phyloP scores from a whole-genome alignment of 1,139 yeast species.

The Saccharomycopsis crataegensis region DNA sequence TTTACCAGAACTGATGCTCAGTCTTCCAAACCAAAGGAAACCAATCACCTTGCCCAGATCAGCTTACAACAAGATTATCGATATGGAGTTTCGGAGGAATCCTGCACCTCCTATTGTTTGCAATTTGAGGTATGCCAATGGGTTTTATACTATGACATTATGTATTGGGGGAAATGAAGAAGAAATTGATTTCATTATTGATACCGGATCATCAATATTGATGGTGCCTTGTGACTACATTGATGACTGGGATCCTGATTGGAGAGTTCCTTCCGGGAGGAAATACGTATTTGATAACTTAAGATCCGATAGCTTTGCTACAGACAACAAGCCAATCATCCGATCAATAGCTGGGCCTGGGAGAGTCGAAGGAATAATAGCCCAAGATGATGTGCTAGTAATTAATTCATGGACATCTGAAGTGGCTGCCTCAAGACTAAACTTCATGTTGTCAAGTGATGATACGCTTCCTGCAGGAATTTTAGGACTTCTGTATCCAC shows the following conservation, averaged over 20 bases:
- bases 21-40: too few relatives aligned
- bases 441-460: not conserved
- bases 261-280: not conserved
- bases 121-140: not conserved
- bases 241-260: not conserved
- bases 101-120: not conserved
- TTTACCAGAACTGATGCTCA: too few relatives aligned
- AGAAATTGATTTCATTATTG: not conserved
- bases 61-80: too few relatives aligned
- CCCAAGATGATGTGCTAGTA: not conserved
- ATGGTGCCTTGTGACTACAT: not conserved
- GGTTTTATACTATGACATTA: not conserved
- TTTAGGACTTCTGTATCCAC: not conserved
- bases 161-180: not conserved
- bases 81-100: not conserved
- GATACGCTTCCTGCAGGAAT: not conserved
- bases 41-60: too few relatives aligned
- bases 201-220: not conserved
- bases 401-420: not conserved
- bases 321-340: not conserved
- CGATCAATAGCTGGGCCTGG: not conserved
- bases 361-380: not conserved
- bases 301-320: not conserved
- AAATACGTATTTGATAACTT: not conserved
- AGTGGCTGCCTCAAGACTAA: not conserved